These are phyloP conservation scores for Borovskyia barvae DNA, from an alignment of 208 protist genomes.

Conservation along the genomic window DNA sequence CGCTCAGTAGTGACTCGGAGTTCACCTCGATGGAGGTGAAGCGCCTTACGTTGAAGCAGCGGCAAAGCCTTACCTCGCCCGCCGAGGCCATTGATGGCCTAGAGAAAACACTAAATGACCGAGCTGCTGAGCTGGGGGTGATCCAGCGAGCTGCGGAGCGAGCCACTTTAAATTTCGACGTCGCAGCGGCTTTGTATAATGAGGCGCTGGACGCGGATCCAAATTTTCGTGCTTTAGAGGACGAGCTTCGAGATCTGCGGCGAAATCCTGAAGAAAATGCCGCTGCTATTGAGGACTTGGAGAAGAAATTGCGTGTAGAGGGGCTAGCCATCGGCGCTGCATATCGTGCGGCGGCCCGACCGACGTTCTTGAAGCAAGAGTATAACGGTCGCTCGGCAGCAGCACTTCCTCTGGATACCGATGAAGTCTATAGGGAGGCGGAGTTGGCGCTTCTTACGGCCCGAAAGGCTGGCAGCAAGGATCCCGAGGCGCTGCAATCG, in stretches of 20 bases:
- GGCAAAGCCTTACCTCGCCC: constrained; percentile 7
- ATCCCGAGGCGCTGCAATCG: constrained; percentile 16
- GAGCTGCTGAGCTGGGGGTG: constrained; percentile 32
- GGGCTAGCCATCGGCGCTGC: constrained; percentile 14
- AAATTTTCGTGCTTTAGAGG: constrained; percentile 24
- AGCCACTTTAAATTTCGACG: constrained; percentile 33
- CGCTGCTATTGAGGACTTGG: constrained; percentile 26
- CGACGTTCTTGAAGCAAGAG: constrained; percentile 27
- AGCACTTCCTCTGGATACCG: constrained; percentile 34
- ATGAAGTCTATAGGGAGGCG: constrained; percentile 36
- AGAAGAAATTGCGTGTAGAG: constrained; percentile 34
- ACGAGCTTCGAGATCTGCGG: constrained; percentile 35
- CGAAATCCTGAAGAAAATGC: constrained; percentile 35
- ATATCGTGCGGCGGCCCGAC: constrained; percentile 15
- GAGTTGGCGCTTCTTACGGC: constrained; percentile 39
- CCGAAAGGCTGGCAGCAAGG: constrained; percentile 17
- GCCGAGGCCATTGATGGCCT: constrained; percentile 18
- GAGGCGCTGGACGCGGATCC: constrained; percentile 33
- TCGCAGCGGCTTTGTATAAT: constrained; percentile 13
- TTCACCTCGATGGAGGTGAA: constrained; percentile 55
- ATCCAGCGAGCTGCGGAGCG: constrained; percentile 28
- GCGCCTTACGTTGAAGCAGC: constrained; percentile 23
- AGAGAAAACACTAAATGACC: constrained; percentile 35
- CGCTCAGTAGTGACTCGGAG: constrained; percentile 39
- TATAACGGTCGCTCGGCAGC: constrained; percentile 37